phyloP scores from a whole-genome alignment of 805 yeast genomes.

The Starmerella asiatica region DNA sequence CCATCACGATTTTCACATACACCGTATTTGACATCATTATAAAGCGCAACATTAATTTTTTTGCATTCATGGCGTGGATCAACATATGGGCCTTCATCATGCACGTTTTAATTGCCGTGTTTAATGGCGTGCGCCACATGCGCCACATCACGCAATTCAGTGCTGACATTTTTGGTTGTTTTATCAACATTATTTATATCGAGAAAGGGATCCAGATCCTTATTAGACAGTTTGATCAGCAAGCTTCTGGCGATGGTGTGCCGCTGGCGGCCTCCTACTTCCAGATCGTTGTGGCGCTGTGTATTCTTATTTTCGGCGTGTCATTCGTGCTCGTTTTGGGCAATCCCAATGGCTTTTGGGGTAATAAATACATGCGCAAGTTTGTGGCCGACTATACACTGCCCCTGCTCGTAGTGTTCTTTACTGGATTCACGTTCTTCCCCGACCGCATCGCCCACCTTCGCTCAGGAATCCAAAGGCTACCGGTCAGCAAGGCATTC shows the following conservation, averaged over 20 bases:
- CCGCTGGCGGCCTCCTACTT: conserved; percentile 45
- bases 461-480: conserved; percentile 33
- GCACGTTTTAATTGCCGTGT: conserved; percentile 59
- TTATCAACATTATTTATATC: conserved; percentile 74
- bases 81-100: conserved; percentile 80
- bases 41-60: conserved; percentile 42
- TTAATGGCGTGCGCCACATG: conserved; percentile 54
- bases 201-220: conserved; percentile 84
- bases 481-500: conserved; percentile 63
- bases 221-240: conserved; percentile 45
- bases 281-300: conserved; percentile 56
- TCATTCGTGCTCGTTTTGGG: conserved; percentile 30
- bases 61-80: conserved; percentile 93
- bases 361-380: conserved; percentile 48
- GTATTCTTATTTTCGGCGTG: conserved; percentile 71
- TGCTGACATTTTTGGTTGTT: conserved; percentile 87
- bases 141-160: conserved; percentile 66
- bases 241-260: conserved; percentile 4
- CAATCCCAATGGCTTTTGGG: conserved; percentile 40
- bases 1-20: conserved; percentile 80
- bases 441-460: conserved; percentile 60
- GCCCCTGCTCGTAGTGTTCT: conserved; percentile 70
- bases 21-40: conserved; percentile 65
- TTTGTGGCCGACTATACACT: conserved; percentile 76
- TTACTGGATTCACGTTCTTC: conserved; percentile 86